Evolutionary conservation across 2,329 filamentous ascomycete species (phyloP).

Genomic region (Trichoderma semiorbis): DNA sequence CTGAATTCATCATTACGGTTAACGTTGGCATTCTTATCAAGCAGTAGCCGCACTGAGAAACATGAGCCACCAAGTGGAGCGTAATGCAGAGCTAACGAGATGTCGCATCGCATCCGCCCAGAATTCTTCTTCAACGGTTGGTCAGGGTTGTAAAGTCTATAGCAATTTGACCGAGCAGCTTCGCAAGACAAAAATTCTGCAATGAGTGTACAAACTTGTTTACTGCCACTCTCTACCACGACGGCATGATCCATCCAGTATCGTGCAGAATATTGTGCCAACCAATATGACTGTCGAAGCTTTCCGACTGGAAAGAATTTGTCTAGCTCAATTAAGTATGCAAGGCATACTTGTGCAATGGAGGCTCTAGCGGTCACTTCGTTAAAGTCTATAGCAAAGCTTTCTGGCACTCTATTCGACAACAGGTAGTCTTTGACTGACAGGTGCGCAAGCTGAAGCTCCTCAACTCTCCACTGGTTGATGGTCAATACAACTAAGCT

Average conservation of each 20-base stretch:
- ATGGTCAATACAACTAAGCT: background rate
- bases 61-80: background rate
- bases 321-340: background rate
- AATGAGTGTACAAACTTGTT: background rate
- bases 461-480: too few relatives aligned
- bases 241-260: background rate
- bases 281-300: background rate
- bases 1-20: too few relatives aligned
- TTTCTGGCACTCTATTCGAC: background rate
- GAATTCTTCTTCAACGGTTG: fast-evolving
- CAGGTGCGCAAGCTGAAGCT: background rate
- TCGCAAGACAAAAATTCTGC: background rate
- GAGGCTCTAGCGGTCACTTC: background rate
- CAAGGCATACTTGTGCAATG: background rate
- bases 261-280: background rate
- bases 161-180: fast-evolving
- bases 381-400: background rate
- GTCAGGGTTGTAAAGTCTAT: background rate
- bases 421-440: background rate
- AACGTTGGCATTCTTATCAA: background rate
- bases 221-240: background rate
- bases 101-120: too few relatives aligned
- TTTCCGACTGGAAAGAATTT: background rate
- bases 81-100: background rate
- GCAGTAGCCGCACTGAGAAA: background rate